Conservation (phyloP, 1,139 yeast species). For the Candida pseudocylindracea region DNA sequence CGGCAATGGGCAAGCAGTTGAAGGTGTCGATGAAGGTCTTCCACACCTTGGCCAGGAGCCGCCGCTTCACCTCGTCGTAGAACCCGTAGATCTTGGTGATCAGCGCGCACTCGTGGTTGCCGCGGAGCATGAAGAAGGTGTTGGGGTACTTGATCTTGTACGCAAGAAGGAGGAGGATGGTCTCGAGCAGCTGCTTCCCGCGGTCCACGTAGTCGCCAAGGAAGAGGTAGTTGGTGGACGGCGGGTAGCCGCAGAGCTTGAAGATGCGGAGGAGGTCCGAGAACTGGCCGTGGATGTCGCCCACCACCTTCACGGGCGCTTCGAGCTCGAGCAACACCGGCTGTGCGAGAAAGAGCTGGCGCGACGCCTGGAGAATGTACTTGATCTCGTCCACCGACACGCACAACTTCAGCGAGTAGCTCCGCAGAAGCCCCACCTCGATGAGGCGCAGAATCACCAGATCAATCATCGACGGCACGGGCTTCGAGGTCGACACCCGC, state of each 20-base stretch:
- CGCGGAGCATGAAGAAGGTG: constrained; percentile 1
- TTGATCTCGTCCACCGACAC: constrained; percentile 33
- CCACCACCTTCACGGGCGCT: constrained; percentile 66
- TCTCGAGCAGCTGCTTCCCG: constrained; percentile 1
- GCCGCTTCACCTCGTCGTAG: constrained; percentile 50
- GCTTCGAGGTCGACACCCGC: too few relatives aligned
- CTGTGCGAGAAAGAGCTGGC: constrained; percentile 51
- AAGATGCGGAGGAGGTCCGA: constrained; percentile 1
- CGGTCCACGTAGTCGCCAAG: constrained; percentile 1
- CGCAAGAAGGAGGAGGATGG: constrained; percentile 1
- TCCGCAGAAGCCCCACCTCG: too few relatives aligned
- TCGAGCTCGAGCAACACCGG: constrained; percentile 58
- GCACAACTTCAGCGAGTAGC: constrained; percentile 9
- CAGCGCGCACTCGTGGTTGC: constrained; percentile 1
- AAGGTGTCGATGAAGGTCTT: constrained; percentile 60
- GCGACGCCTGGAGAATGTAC: constrained; percentile 39
- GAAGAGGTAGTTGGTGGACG: constrained; percentile 1
- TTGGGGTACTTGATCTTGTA: constrained; percentile 1
- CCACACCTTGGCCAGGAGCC: constrained; percentile 45
- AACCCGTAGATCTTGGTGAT: constrained; percentile 1
- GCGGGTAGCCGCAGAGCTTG: constrained; percentile 1
- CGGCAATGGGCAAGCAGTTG: constrained; percentile 73
- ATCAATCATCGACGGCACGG: too few relatives aligned
- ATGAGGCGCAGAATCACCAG: too few relatives aligned
- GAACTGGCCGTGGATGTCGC: constrained; percentile 1